phyloP scores from a whole-genome alignment of 202 grass and related monocot genomes.

The Cymbopogon flexuosus region DNA sequence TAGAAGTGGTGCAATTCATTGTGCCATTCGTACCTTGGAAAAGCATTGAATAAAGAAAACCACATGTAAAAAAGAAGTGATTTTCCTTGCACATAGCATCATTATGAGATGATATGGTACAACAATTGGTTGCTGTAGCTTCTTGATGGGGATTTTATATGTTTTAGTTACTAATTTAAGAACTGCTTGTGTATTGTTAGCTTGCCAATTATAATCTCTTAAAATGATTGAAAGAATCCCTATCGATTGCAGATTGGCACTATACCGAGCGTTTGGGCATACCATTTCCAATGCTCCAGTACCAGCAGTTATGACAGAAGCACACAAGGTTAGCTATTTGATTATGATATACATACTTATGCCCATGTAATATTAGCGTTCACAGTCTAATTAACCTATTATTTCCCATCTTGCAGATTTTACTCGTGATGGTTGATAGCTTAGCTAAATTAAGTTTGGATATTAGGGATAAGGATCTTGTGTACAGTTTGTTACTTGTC shows the following conservation, averaged over 20 bases:
- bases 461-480: slow-evolving; percentile 63
- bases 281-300: slow-evolving; percentile 81
- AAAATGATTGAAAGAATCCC: slow-evolving; percentile 12
- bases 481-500: slow-evolving; percentile 71
- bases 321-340: slow-evolving; percentile 16
- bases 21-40: background rate
- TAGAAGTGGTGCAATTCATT: slow-evolving; percentile 2
- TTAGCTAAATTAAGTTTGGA: slow-evolving; percentile 52
- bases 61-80: background rate
- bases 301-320: slow-evolving; percentile 71
- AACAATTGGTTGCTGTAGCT: slow-evolving; percentile 8
- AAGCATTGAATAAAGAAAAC: background rate
- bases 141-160: slow-evolving; percentile 13
- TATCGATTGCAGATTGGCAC: slow-evolving; percentile 44
- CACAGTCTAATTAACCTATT: background rate
- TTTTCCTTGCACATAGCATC: slow-evolving; percentile 7
- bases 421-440: slow-evolving; percentile 62
- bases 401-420: slow-evolving; percentile 47
- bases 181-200: slow-evolving; percentile 14
- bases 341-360: background rate
- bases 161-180: slow-evolving; percentile 16
- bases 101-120: background rate
- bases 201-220: slow-evolving; percentile 16
- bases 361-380: background rate
- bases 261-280: slow-evolving; percentile 81